A percentile compares a stretch with the other conserved stretches of the same genome.
These are phyloP conservation scores for Russula olivacea DNA, from an alignment of 768 basidiomycete genomes.

Conservation along the genomic window DNA sequence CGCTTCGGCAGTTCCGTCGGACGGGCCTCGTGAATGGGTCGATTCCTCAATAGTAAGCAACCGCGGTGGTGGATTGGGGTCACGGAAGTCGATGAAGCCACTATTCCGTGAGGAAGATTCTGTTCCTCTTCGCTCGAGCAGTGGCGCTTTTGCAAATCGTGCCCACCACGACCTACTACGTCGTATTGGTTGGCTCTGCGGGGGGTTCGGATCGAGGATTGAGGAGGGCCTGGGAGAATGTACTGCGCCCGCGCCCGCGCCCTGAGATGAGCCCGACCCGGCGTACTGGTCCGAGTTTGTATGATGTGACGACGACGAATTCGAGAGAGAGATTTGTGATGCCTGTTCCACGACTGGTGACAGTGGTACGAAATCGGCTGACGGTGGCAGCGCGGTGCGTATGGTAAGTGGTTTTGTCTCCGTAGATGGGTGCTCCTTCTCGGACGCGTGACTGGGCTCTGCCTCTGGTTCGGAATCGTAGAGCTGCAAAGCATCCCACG, in stretches of 20 bases:
- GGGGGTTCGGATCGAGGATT: constrained; percentile 38
- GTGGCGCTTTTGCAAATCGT: constrained; percentile 59
- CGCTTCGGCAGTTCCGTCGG: constrained; percentile 17
- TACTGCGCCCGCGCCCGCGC: too few relatives aligned
- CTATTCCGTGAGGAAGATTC: constrained; percentile 27
- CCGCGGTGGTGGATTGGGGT: constrained; percentile 72
- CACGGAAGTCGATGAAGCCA: constrained; percentile 54
- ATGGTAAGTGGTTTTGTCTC: background rate
- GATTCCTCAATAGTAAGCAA: constrained; percentile 56
- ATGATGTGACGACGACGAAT: constrained; percentile 18
- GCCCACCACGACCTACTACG: constrained; percentile 76
- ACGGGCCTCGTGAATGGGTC: constrained; percentile 31
- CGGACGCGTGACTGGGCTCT: background rate
- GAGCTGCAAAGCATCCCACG: constrained; percentile 1
- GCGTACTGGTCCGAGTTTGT: constrained; percentile 11
- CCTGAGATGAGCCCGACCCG: constrained; percentile 23
- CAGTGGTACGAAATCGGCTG: constrained; percentile 32
- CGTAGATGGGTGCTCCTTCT: background rate
- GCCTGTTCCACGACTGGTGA: constrained; percentile 36
- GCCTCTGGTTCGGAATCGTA: constrained; percentile 24
- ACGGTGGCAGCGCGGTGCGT: constrained; percentile 25
- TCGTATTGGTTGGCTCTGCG: constrained; percentile 45
- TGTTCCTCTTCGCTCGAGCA: constrained; percentile 53
- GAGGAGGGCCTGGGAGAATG: constrained; percentile 36
- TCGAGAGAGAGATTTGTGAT: constrained; percentile 27